These are phyloP conservation scores for Erysimum pusillum DNA, from an alignment of 441 rosid species.

Conservation along the genomic window DNA sequence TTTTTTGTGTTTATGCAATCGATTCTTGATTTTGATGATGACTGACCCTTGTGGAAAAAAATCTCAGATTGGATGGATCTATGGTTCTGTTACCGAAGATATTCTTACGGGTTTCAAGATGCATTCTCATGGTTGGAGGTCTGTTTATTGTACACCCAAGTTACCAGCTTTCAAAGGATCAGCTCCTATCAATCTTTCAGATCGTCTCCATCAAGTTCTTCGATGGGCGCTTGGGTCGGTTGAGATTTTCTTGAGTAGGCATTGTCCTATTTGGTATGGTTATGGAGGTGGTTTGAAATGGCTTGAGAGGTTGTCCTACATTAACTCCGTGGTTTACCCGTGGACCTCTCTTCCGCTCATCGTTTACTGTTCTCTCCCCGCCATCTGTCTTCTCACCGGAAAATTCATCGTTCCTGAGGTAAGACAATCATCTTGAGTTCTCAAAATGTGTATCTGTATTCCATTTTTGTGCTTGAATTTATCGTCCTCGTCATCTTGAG, in stretches of 20 bases:
- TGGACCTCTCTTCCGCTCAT: constrained; percentile 92
- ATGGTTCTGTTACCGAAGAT: constrained; percentile 98
- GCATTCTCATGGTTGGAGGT: constrained; percentile 99
- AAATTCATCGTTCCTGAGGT: constrained; percentile 96
- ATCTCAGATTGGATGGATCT: constrained; percentile 95
- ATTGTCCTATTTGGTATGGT: constrained; percentile 98
- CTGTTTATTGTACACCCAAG: constrained; percentile 90
- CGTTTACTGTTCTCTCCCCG: constrained; percentile 88
- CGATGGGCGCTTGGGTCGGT: constrained; percentile 99
- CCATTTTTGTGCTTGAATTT: not conserved
- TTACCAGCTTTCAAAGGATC: constrained; percentile 96
- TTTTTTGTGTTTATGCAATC: not conserved
- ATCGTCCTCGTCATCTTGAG: no score
- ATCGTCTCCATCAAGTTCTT: constrained; percentile 97
- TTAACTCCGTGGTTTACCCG: constrained; percentile 90
- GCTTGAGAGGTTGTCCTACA: constrained; percentile 90
- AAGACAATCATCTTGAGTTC: constrained; percentile 39
- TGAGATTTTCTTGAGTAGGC: constrained; percentile 95
- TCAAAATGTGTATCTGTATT: constrained; percentile 5
- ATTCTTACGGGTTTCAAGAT: constrained; percentile 98
- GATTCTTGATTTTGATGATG: constrained; percentile 35
- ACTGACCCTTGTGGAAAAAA: constrained; percentile 9
- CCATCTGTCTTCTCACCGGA: constrained; percentile 94
- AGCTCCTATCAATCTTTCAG: constrained; percentile 97
- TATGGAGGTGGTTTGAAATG: constrained; percentile 90